These are phyloP conservation scores for Cladosporium sphaerospermum DNA, from an alignment of 2,329 filamentous ascomycete species.

Conservation along the genomic window DNA sequence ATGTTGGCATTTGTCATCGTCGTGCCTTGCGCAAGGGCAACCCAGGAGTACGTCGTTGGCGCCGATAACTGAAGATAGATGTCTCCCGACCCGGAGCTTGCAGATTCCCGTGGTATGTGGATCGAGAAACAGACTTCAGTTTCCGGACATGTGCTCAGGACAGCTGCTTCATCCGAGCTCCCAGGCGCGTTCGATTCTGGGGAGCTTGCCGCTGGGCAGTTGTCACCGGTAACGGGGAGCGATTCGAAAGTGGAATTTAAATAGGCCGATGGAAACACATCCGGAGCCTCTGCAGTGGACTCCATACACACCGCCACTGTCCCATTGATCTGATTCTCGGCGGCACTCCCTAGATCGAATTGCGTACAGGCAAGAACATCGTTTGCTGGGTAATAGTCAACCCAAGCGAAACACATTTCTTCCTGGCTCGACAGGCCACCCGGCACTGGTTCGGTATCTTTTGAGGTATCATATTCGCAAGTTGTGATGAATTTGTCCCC, in stretches of 20 bases:
- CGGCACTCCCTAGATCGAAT: slow-evolving; percentile 9
- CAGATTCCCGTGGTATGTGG: slow-evolving; percentile 49
- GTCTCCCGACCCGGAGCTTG: slow-evolving; percentile 46
- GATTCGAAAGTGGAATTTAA: slow-evolving; percentile 10
- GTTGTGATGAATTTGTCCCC: slow-evolving; percentile 18
- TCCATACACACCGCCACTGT: slow-evolving; percentile 14
- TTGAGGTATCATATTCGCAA: slow-evolving; percentile 17
- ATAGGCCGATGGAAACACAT: slow-evolving; percentile 8
- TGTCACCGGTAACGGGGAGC: slow-evolving; percentile 9
- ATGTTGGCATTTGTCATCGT: slow-evolving; percentile 52
- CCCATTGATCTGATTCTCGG: slow-evolving; percentile 9
- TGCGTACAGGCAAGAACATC: slow-evolving; percentile 17
- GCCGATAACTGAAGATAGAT: slow-evolving; percentile 54
- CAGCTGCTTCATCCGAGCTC: neutral
- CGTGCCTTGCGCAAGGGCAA: slow-evolving; percentile 50
- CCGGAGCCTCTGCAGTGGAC: slow-evolving; percentile 5
- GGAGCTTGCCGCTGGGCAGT: slow-evolving; percentile 1
- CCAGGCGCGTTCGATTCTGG: neutral
- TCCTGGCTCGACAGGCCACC: slow-evolving; percentile 15
- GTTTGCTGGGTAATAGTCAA: slow-evolving; percentile 18
- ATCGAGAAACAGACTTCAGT: slow-evolving; percentile 42
- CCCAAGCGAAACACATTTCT: slow-evolving; percentile 20
- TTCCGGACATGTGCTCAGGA: slow-evolving; percentile 9
- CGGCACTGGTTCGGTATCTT: slow-evolving; percentile 15
- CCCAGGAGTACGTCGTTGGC: slow-evolving; percentile 48